Base-by-base conservation (phyloP, 1,139 yeast species). In the Hemisphaericaspora xylanilytica region DNA sequence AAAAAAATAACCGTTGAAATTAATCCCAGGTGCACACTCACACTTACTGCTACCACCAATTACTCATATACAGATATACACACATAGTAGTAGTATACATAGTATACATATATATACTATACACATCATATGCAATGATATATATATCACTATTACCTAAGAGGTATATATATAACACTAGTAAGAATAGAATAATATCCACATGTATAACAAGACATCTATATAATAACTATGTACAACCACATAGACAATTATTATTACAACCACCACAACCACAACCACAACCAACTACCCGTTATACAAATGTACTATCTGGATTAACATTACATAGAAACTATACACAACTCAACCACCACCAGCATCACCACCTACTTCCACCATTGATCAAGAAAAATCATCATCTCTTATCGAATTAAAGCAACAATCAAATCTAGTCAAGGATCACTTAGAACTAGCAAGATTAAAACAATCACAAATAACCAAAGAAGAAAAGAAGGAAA, bases 401-500 rank as follows among this genome's bases (percentile, higher is more conserved):
- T n/a, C n/a, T n/a, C 7, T 17, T 5, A 26, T 16, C 12, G 28
- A 33, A n/a, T 26, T 26, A 32, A 26, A 15, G 32, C 22, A 35
- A 21, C 20, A 25, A 14, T 18, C 28, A 10, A 18, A 32, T 16
- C 18, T 18, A 2, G 55, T 67, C 18, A 59, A 52, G 29, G 48
- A 56, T 2, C 73, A 65, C 38, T 50, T 67, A 42, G 64, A 65
- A 27, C 39, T 56, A 3, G 53, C 70, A 8, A 56, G 50, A 32
- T 36, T 55, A 24, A 59, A 56, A 41, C 54, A 59, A 37, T 52
- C 47, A n/a, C 63, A 58, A 21, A 53, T 56, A 33, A 59, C 56
- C 35, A 62, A 64, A 41, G 71, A 67, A 43, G 67, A 61, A 37
- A 63, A 61, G 47, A 58, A 60, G 32, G 60, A 63, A 29, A 28